Percentiles rank a stretch among this genome's conserved stretches.
Conservation (phyloP, 2,329 filamentous ascomycete genomes). For the Arthrobotrys pseudoclavata region DNA sequence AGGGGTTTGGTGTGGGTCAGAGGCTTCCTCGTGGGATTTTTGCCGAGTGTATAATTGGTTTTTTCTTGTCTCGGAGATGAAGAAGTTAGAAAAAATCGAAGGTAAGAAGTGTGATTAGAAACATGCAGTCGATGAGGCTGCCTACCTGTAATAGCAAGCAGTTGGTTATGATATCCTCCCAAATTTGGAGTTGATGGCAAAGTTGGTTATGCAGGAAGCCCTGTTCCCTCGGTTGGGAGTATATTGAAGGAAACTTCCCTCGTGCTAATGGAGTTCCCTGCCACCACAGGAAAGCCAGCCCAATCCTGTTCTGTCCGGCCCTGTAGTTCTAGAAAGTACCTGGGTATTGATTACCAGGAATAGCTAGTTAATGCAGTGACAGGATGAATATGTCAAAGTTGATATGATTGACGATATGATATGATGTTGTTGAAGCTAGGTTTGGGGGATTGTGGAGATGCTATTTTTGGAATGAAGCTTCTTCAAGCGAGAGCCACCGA, state of each 20-base stretch:
- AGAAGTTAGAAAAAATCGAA: conserved; percentile 46
- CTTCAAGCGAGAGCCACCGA: conserved; percentile 13
- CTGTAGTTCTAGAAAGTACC: background rate
- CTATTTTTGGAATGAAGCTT: conserved; percentile 49
- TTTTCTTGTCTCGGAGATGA: conserved; percentile 55
- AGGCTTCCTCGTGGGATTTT: conserved; percentile 60
- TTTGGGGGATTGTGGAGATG: conserved; percentile 4
- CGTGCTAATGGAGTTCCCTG: conserved; percentile 45
- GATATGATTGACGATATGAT: conserved; percentile 1
- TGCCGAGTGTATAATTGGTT: conserved; percentile 52
- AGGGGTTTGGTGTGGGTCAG: conserved; percentile 60
- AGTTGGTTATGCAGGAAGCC: conserved; percentile 25
- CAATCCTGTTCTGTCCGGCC: too few species aligned
- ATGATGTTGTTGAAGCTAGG: conserved; percentile 32
- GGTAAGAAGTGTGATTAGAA: conserved; percentile 49
- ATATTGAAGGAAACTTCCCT: conserved; percentile 47
- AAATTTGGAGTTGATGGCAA: conserved; percentile 53
- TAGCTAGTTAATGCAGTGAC: conserved; percentile 16
- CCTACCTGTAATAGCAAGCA: conserved; percentile 60
- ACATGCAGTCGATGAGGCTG: conserved; percentile 50
- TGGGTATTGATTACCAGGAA: conserved; percentile 14
- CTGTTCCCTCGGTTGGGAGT: conserved; percentile 28
- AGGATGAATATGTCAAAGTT: background rate
- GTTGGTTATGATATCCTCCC: conserved; percentile 39
- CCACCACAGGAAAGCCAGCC: conserved; percentile 5